Base-by-base conservation (phyloP, 768 basidiomycete genomes). In the Tricholoma saponaceum region DNA sequence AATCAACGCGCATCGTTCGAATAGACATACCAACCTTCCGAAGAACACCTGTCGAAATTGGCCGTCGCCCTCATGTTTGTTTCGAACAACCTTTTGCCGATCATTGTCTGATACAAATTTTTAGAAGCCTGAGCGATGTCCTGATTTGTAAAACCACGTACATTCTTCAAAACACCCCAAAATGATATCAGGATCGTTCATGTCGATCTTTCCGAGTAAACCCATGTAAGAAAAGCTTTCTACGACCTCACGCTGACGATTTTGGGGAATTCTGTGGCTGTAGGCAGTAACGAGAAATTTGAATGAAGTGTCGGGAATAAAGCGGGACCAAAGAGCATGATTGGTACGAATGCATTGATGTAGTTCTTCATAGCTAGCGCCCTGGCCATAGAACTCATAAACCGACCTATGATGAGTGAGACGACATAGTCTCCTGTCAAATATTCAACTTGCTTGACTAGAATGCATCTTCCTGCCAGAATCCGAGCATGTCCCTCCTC, bases 161-260 rank as follows among this genome's bases (percentile, higher is more conserved):
- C 95, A 96, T 75, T 96, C 95, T 76, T 97, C 95, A 55, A 89
- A 90, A 52, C 87, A 84, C 0, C 83, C 82, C 23, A 92, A 73
- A 8, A 79, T 79, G 28, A 93, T 81, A 44, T 93, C 84, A 0
- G 95, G 90, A 44, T 77, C 76, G 60, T 85, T 86, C 83, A 98
- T 83, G 54, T 90, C 84, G 62, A 97, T 92, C 63, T 82, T 82
- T 12, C 95, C 95, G 57, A 79, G 70, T 60, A 94, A 86, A 18
- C 74, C 84, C 89, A 98, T 93, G 67, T 92, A 97, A 2, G 79
- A 71, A 69, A 99, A 98, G 62, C 79, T 79, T 66, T 94, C 87
- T 44, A 96, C 83, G 43, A 90, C 75, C 13, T 81, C 74, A 58
- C 73, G 78, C 62, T 92, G 89, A 14, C 87, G 79, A 37, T 71